phyloP scores from a whole-genome alignment of 768 basidiomycete genomes.

The Mycena polygramma region DNA sequence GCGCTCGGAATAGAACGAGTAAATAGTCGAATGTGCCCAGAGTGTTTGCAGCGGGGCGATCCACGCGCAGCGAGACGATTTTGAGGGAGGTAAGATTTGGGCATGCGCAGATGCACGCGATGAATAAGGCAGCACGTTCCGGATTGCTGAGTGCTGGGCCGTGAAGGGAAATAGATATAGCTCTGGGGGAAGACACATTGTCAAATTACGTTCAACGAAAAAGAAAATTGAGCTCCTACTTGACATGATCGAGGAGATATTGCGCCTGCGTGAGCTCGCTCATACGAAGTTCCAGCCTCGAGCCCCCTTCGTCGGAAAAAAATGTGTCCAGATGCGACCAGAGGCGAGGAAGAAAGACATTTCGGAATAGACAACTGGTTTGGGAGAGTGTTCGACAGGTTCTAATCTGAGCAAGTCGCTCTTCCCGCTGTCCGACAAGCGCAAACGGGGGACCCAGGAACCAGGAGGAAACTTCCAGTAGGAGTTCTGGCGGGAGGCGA shows the following conservation, averaged over 20 bases:
- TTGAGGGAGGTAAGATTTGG: background rate
- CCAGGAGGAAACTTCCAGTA: background rate
- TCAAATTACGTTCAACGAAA: background rate
- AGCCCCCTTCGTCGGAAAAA: background rate
- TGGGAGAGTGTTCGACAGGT: background rate
- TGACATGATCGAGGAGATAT: background rate
- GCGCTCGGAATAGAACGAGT: background rate
- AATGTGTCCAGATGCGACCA: background rate
- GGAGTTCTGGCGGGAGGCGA: background rate
- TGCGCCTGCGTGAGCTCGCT: constrained; percentile 1
- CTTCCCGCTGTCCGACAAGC: too few species aligned
- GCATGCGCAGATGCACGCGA: background rate
- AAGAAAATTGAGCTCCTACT: background rate
- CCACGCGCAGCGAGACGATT: background rate
- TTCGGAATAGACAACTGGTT: constrained; percentile 1
- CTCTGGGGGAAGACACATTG: background rate
- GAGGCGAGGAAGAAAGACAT: background rate
- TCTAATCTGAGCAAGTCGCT: background rate
- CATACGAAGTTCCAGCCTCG: background rate
- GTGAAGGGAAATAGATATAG: background rate
- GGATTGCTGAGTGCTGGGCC: constrained; percentile 2
- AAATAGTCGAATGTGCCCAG: background rate
- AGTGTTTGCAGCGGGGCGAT: background rate
- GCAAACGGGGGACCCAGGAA: background rate
- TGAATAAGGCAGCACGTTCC: background rate